Evolutionary conservation across 345 rosid genomes (phyloP).

Genomic region (Psidium friedrichsthalianum): DNA sequence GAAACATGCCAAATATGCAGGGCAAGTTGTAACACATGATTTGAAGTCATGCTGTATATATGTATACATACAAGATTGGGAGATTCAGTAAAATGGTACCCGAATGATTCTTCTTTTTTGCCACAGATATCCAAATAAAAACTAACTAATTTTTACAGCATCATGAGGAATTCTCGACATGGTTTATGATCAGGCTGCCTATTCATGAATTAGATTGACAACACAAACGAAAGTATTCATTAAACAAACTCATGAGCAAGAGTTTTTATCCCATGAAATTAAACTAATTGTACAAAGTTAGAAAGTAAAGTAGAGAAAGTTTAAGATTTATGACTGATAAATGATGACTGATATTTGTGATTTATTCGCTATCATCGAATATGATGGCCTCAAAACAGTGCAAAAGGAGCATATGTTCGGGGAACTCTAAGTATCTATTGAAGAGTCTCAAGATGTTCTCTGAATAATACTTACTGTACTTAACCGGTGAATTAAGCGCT

Average conservation of each 20-base stretch:
- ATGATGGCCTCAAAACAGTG: not conserved
- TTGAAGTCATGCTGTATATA: not conserved
- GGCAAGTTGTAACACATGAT: not conserved
- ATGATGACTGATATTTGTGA: not conserved
- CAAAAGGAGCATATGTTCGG: not conserved
- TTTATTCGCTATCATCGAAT: not conserved
- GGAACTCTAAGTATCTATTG: not conserved
- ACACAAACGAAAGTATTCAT: not conserved
- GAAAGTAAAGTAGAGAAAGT: not conserved
- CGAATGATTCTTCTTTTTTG: not conserved
- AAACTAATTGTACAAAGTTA: not conserved
- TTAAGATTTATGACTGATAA: not conserved
- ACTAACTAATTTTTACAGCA: not conserved
- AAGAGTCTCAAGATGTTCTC: not conserved
- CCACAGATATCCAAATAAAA: not conserved
- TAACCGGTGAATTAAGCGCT: conserved; percentile 70
- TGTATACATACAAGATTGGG: not conserved
- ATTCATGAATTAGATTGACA: not conserved
- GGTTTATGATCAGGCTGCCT: not conserved
- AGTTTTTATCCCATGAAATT: not conserved
- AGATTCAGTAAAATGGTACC: not conserved
- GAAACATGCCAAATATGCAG: not conserved
- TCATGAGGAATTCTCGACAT: not conserved
- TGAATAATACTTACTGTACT: conserved; percentile 45
- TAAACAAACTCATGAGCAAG: not conserved